phyloP scores from a whole-genome alignment of 164 flowering plant genomes.

The Tinospora cordifolia region DNA sequence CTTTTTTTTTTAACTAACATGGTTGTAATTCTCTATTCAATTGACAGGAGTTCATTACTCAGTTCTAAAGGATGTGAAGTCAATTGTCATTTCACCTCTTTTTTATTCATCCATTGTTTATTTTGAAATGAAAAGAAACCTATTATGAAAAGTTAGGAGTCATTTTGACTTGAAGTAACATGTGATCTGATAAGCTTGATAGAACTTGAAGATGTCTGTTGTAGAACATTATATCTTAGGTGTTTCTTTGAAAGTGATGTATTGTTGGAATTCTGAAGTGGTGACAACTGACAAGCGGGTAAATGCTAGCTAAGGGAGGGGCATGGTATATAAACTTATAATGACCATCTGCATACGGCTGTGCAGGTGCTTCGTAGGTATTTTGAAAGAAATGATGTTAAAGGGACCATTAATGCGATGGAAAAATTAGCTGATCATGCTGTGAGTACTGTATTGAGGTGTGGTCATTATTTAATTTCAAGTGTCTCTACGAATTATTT shows the following conservation, averaged over 20 bases:
- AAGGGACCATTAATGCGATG: slow-evolving; percentile 64
- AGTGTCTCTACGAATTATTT: not conserved
- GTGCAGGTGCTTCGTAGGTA: slow-evolving; percentile 57
- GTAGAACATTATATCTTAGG: too few species aligned
- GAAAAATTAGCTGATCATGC: slow-evolving; percentile 86
- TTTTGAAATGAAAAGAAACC: too few species aligned
- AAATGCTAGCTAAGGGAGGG: not conserved
- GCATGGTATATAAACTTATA: not conserved
- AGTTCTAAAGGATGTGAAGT: not conserved
- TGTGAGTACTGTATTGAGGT: slow-evolving; percentile 35
- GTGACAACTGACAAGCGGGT: too few species aligned
- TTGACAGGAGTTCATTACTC: not conserved
- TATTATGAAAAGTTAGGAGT: too few species aligned
- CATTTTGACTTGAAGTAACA: too few species aligned
- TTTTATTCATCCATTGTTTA: not conserved
- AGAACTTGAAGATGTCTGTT: too few species aligned
- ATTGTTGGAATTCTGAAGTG: too few species aligned
- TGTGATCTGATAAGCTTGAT: too few species aligned
- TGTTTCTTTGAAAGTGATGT: too few species aligned
- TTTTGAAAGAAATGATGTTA: slow-evolving; percentile 81
- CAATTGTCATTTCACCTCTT: not conserved
- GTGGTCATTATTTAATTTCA: slow-evolving; percentile 1
- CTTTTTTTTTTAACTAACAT: not conserved
- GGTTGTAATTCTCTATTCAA: not conserved
- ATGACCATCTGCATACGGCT: not conserved